Percentiles rank a stretch among this genome's conserved stretches.
Evolutionary conservation across 2,329 filamentous ascomycete species (phyloP).

Genomic region (Tolypocladium pustulatum): DNA sequence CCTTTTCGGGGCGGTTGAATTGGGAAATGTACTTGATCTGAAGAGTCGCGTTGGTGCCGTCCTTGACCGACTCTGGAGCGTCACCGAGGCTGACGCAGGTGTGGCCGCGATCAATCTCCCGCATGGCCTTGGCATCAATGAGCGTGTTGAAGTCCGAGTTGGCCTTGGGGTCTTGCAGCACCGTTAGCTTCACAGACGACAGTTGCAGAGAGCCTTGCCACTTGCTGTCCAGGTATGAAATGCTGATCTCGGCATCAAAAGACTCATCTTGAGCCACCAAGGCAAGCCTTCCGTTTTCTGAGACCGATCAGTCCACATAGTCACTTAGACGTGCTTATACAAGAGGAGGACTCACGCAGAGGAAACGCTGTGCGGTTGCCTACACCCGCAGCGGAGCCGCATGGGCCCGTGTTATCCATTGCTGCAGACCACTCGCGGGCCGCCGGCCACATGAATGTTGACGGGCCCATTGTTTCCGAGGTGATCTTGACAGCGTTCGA

Average conservation of each 20-base stretch:
- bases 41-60: slow-evolving; percentile 35
- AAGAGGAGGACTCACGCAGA: slow-evolving; percentile 26
- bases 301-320: background rate
- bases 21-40: slow-evolving; percentile 36
- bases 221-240: slow-evolving; percentile 40
- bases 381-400: slow-evolving; percentile 37
- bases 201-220: too few relatives aligned
- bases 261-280: slow-evolving; percentile 48
- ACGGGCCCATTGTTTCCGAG: slow-evolving; percentile 36
- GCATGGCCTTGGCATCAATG: slow-evolving; percentile 22
- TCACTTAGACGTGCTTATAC: fast-evolving
- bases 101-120: slow-evolving; percentile 32
- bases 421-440: slow-evolving; percentile 45
- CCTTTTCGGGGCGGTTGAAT: slow-evolving; percentile 28
- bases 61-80: slow-evolving; percentile 19
- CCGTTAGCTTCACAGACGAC: background rate
- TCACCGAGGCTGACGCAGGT: slow-evolving; percentile 31
- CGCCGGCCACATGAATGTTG: slow-evolving; percentile 50
- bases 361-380: slow-evolving; percentile 46
- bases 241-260: slow-evolving; percentile 40
- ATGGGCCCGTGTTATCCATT: slow-evolving; percentile 46
- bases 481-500: background rate
- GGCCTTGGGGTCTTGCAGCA: slow-evolving; percentile 23
- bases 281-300: slow-evolving; percentile 43
- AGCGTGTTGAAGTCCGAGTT: slow-evolving; percentile 29